These are phyloP conservation scores for Fusarium sambucinum DNA, from an alignment of 2,329 filamentous ascomycete species.

Conservation along the genomic window DNA sequence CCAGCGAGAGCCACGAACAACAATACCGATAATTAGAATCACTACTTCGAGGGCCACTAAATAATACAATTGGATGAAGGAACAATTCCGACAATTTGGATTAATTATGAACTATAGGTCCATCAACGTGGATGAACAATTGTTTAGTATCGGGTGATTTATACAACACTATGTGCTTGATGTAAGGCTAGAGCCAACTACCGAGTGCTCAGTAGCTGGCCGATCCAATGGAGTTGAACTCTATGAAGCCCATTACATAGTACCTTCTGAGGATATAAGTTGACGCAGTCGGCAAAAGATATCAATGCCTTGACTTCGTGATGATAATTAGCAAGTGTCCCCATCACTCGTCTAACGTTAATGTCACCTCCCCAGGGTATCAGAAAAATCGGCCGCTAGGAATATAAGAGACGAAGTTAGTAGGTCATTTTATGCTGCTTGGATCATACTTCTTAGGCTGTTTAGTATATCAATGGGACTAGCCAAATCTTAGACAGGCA, in stretches of 20 bases:
- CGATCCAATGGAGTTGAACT: conserved; percentile 27
- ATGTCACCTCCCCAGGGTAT: no score
- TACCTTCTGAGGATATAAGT: background rate
- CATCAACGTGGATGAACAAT: conserved; percentile 8
- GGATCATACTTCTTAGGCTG: no score
- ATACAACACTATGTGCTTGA: conserved; percentile 24
- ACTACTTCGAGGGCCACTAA: background rate
- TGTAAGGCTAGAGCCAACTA: background rate
- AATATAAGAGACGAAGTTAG: no score
- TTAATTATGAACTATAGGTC: background rate
- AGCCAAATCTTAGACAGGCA: background rate
- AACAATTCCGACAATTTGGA: background rate
- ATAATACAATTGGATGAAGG: background rate
- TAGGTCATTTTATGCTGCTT: no score
- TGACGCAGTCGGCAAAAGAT: background rate
- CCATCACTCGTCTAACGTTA: no score
- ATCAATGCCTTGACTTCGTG: no score
- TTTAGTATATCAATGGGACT: no score
- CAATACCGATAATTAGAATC: background rate
- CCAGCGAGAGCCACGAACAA: conserved; percentile 7
- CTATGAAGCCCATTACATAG: background rate
- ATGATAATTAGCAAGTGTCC: no score
- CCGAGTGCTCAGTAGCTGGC: conserved; percentile 17
- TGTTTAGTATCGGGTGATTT: conserved; percentile 25
- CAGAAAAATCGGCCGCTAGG: no score